Base-by-base conservation (phyloP, 257 asterid species). In the Penstemon newberryi region DNA sequence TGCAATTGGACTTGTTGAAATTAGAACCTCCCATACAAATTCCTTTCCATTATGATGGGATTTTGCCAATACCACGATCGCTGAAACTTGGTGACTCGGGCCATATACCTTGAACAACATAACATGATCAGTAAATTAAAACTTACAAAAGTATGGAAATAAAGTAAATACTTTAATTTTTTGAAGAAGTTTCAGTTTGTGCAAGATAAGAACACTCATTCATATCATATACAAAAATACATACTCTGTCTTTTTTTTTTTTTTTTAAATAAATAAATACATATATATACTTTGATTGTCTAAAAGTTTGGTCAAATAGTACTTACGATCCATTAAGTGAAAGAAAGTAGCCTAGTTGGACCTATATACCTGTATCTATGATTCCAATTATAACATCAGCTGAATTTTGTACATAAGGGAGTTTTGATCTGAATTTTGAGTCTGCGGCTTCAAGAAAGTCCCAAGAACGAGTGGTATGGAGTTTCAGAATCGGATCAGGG, bases 381-480 rank as follows among this genome's bases (percentile, higher is more conserved):
- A 90, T 69, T 79, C 95, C 97, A 56, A 90, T 78, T 10, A 90
- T 83, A 58, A 88, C 86, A 69, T 88, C 89, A 58, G 69, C 83
- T 18, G 84, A 67, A 36, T 65, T 51, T 6, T 50, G 75, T 47
- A 65, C 75, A 12, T 62, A 38, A 50, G 77, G 80, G 69, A 40
- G 66, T 67, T 42, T 66, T 13, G 91, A 78, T 76, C 74, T 11
- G 65, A 67, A 43, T 8, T 71, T 56, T 6, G 82, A 60, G 54
- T 77, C 83, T 51, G 60, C 66, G 37, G 66, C 82, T 70, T 82
- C 87, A 38, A 89, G 82, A 81, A 89, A 91, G 46, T 91, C 90
- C 96, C 97, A 91, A 0, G 97, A 91, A 5, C 89, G 84, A 13
- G 97, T 91, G 4, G 97, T 91, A 69, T 89, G 97, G 60, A 91